Evolutionary conservation across 1,284 basidiomycete genomes (phyloP).

Genomic region (Ceratobasidium sp.): DNA sequence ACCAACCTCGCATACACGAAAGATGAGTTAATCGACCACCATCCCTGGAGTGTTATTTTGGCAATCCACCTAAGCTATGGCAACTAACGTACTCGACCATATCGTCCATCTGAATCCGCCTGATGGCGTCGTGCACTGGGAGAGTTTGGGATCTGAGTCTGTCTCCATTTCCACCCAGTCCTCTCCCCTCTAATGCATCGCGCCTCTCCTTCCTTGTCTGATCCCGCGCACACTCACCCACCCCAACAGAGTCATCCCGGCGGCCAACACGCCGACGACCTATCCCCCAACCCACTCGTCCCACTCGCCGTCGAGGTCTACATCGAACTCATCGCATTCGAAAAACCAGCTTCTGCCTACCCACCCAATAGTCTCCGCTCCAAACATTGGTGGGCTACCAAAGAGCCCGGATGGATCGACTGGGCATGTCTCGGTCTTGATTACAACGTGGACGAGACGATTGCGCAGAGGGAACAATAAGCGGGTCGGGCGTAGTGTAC

Average conservation of each 20-base stretch:
- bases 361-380: conserved; percentile 59
- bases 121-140: conserved; percentile 64
- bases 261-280: conserved; percentile 69
- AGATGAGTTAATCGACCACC: too few relatives aligned
- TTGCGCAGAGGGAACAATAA: conserved; percentile 54
- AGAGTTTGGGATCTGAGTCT: conserved; percentile 71
- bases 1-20: too few relatives aligned
- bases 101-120: conserved; percentile 73
- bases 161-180: conserved; percentile 46
- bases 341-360: conserved; percentile 62
- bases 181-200: neutral
- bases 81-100: conserved; percentile 69
- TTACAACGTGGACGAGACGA: conserved; percentile 58
- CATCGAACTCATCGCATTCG: conserved; percentile 76
- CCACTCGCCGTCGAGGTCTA: conserved; percentile 70
- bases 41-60: neutral
- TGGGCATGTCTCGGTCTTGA: conserved; percentile 67
- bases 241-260: conserved; percentile 63
- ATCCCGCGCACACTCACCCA: neutral
- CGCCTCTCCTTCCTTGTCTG: neutral
- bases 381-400: conserved; percentile 64
- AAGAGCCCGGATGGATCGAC: conserved; percentile 71
- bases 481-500: conserved; percentile 59
- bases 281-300: conserved; percentile 71
- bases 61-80: neutral